A percentile compares a stretch with the other conserved stretches of the same genome.
These are phyloP conservation scores for Stephanodiscus triporus DNA, from an alignment of 108 stramenopile genomes.

Conservation along the genomic window DNA sequence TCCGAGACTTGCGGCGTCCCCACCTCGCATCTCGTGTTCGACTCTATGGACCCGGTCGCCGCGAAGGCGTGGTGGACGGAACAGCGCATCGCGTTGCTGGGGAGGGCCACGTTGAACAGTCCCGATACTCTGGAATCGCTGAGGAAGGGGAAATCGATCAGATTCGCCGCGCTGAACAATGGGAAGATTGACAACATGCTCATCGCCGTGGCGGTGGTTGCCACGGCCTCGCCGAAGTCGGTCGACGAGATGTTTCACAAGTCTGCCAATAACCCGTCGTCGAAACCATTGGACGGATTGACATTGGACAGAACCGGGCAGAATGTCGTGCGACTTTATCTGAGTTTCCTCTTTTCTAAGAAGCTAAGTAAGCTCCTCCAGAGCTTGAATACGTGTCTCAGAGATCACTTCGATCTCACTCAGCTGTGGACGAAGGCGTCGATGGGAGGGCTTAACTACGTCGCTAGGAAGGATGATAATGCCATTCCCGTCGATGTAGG, in stretches of 20 bases:
- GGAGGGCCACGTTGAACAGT: constrained; percentile 57
- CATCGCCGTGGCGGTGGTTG: constrained; percentile 70
- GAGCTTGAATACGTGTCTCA: constrained; percentile 73
- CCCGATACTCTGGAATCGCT: constrained; percentile 60
- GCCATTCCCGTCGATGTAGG: constrained; percentile 36
- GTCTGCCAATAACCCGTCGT: constrained; percentile 30
- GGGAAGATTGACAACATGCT: constrained; percentile 73
- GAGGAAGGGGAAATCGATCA: constrained; percentile 76
- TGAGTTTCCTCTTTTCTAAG: constrained; percentile 63
- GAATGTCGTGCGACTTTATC: constrained; percentile 62
- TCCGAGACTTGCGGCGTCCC: constrained; percentile 40
- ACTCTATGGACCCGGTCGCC: constrained; percentile 60
- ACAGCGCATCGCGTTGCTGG: constrained; percentile 70
- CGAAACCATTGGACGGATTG: constrained; percentile 36
- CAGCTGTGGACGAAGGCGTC: constrained; percentile 81
- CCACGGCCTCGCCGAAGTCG: constrained; percentile 65
- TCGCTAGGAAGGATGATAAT: constrained; percentile 24
- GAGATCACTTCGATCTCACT: constrained; percentile 74
- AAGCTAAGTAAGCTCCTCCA: constrained; percentile 83
- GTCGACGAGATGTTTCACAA: constrained; percentile 47
- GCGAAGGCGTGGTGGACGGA: constrained; percentile 86
- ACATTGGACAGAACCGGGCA: constrained; percentile 59
- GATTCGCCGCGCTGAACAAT: constrained; percentile 58
- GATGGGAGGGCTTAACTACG: constrained; percentile 68
- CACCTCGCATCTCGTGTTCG: constrained; percentile 57